phyloP scores from a whole-genome alignment of 495 filamentous ascomycete species.

The Penicillium steckii region DNA sequence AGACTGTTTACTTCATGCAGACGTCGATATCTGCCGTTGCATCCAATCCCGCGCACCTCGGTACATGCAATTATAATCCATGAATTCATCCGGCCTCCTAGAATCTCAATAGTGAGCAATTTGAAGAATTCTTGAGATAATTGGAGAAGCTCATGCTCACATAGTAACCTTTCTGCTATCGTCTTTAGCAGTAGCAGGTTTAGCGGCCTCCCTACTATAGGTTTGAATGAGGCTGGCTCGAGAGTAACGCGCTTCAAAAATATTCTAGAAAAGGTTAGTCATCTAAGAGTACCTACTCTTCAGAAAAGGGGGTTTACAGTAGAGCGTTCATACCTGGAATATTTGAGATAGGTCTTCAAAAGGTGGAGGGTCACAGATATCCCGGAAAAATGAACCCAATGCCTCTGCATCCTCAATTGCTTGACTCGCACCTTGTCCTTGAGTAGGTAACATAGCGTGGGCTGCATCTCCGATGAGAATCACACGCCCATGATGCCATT shows the following conservation, averaged over 20 bases:
- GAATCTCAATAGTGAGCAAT: background rate
- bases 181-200: conserved; percentile 28
- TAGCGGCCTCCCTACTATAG: conserved; percentile 36
- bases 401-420: conserved; percentile 41
- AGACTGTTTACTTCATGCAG: background rate
- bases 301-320: no score
- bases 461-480: conserved; percentile 47
- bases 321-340: conserved; percentile 3
- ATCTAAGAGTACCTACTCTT: background rate
- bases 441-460: conserved; percentile 42
- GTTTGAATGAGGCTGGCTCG: conserved; percentile 24
- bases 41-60: conserved; percentile 33
- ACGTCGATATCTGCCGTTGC: background rate
- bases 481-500: conserved; percentile 34
- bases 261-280: conserved; percentile 3
- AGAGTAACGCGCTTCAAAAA: conserved; percentile 20
- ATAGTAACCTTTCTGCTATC: conserved; percentile 28
- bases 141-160: conserved; percentile 8
- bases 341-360: background rate
- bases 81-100: conserved; percentile 38
- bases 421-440: conserved; percentile 40
- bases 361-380: conserved; percentile 3
- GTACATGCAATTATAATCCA: conserved; percentile 45
- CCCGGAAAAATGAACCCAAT: conserved; percentile 25
- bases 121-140: background rate